Evolutionary conservation across 2,329 filamentous ascomycete species (phyloP).

Genomic region (Onygenales sp.): DNA sequence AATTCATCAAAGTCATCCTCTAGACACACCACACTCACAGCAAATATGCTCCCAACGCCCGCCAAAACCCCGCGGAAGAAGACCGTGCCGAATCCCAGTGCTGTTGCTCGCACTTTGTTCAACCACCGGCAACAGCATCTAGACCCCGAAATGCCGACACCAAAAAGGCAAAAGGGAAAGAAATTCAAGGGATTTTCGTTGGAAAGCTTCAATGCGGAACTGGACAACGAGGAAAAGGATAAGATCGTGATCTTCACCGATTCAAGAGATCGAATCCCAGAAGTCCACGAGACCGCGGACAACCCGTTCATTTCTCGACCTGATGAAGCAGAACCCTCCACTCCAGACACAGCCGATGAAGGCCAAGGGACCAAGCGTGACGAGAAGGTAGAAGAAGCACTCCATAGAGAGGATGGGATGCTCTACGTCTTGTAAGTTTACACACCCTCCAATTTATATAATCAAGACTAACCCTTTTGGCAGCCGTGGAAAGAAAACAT

Average conservation of each 20-base stretch:
- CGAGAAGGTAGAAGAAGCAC: conserved; percentile 40
- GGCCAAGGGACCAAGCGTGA: conserved; percentile 22
- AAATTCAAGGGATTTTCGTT: conserved; percentile 37
- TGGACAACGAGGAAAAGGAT: conserved; percentile 21
- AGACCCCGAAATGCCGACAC: conserved; percentile 35
- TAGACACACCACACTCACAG: conserved; percentile 14
- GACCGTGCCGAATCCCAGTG: conserved; percentile 31
- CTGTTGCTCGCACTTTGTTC: conserved; percentile 47
- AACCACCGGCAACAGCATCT: conserved; percentile 35
- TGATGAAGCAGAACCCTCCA: conserved; percentile 18
- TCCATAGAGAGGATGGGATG: conserved; percentile 47
- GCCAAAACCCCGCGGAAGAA: conserved; percentile 54
- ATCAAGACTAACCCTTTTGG: conserved; percentile 17
- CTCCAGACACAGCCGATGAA: background rate
- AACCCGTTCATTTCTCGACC: conserved; percentile 47
- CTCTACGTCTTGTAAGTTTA: conserved; percentile 52
- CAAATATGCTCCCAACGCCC: conserved; percentile 49
- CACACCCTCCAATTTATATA: conserved; percentile 4
- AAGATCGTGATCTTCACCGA: conserved; percentile 54
- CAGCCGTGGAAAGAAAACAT: conserved; percentile 54
- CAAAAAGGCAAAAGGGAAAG: conserved; percentile 37
- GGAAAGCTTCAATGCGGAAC: conserved; percentile 32
- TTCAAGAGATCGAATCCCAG: conserved; percentile 51
- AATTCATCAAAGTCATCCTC: conserved; percentile 8
- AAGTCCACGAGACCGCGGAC: conserved; percentile 39